phyloP scores from a whole-genome alignment of 1,284 basidiomycete genomes.

The Neonothopanus nambi region DNA sequence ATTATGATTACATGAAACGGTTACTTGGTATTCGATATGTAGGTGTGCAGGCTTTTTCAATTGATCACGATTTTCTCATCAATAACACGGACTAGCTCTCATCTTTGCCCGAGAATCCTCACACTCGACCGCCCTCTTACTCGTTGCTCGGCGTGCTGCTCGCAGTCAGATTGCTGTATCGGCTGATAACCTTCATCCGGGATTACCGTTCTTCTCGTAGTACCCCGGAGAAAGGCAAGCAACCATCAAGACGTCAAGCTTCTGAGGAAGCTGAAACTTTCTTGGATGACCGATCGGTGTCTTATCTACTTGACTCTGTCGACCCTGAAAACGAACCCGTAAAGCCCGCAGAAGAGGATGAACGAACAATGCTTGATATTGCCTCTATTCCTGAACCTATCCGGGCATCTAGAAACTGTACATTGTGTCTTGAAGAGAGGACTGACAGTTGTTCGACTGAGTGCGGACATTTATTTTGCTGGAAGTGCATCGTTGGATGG shows the following conservation, averaged over 20 bases:
- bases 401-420: slow-evolving; percentile 75
- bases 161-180: slow-evolving; percentile 66
- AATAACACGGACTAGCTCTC: slow-evolving; percentile 63
- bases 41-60: slow-evolving; percentile 26
- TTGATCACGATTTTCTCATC: no score
- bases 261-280: slow-evolving; percentile 45
- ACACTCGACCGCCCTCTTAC: slow-evolving; percentile 78
- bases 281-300: slow-evolving; percentile 66
- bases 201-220: slow-evolving; percentile 15
- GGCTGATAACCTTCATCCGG: slow-evolving; percentile 50
- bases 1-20: slow-evolving; percentile 75
- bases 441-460: slow-evolving; percentile 85
- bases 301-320: slow-evolving; percentile 53
- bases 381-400: slow-evolving; percentile 47
- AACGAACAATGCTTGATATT: slow-evolving; percentile 64
- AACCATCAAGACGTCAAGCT: not conserved
- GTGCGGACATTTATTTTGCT: slow-evolving; percentile 94
- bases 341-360: slow-evolving; percentile 66
- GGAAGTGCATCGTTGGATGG: slow-evolving; percentile 91
- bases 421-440: slow-evolving; percentile 83
- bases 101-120: slow-evolving; percentile 66
- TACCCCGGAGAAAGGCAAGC: slow-evolving; percentile 27
- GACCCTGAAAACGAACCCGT: slow-evolving; percentile 53
- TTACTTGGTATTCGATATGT: slow-evolving; percentile 78
- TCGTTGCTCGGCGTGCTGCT: slow-evolving; percentile 82